Evolutionary conservation across 2,329 filamentous ascomycete genomes (phyloP).

Genomic region (Sporothrix globosa): DNA sequence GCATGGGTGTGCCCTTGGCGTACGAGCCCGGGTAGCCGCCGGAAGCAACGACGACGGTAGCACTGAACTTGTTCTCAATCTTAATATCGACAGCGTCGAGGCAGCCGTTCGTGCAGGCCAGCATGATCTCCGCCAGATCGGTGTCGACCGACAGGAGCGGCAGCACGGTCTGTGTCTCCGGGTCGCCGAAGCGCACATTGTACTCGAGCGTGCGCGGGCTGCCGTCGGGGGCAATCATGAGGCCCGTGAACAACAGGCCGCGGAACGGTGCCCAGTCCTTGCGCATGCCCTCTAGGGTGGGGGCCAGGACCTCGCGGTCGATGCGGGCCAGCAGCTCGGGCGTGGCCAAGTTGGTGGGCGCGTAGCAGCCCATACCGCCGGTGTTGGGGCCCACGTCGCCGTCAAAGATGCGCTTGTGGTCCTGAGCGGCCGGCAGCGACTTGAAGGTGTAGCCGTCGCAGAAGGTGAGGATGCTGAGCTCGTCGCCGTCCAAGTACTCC

Average conservation of each 20-base stretch:
- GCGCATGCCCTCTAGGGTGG: constrained; percentile 86
- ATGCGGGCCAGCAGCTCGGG: constrained; percentile 76
- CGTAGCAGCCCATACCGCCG: constrained; percentile 97
- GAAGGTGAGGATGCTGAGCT: constrained; percentile 89
- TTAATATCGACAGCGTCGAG: constrained; percentile 71
- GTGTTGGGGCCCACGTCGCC: constrained; percentile 91
- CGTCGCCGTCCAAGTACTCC: constrained; percentile 88
- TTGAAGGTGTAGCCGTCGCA: constrained; percentile 84
- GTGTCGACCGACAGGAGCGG: constrained; percentile 75
- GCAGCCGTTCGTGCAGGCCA: constrained; percentile 77
- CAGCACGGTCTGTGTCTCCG: constrained; percentile 85
- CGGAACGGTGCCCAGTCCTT: constrained; percentile 74
- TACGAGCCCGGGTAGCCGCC: constrained; percentile 89
- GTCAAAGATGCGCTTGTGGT: constrained; percentile 94
- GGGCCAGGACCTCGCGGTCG: constrained; percentile 80
- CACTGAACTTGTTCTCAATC: constrained; percentile 71
- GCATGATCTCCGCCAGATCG: constrained; percentile 85
- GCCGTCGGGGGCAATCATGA: constrained; percentile 85
- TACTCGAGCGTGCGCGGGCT: constrained; percentile 81
- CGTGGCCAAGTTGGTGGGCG: constrained; percentile 79
- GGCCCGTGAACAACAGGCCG: constrained; percentile 82
- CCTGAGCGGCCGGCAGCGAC: constrained; percentile 87
- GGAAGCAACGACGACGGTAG: constrained; percentile 91
- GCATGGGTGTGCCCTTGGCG: constrained; percentile 71
- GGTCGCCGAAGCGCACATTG: constrained; percentile 90